phyloP scores from a whole-genome alignment of 2,329 filamentous ascomycete species.

The Colletotrichum costaricense region DNA sequence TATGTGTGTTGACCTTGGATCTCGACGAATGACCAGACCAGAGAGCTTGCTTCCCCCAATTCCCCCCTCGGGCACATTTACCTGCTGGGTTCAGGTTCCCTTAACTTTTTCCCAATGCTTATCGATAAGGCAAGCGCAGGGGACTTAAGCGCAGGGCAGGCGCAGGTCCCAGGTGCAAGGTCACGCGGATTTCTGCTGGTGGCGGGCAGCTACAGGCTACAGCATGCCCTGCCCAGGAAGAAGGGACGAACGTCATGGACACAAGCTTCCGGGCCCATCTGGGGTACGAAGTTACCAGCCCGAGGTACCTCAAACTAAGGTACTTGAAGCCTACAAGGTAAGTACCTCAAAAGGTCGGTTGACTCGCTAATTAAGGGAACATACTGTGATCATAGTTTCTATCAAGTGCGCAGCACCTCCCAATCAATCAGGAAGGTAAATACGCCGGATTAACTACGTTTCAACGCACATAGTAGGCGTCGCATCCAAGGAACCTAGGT shows the following conservation, averaged over 20 bases:
- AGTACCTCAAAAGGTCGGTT: background rate
- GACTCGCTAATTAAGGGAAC: background rate
- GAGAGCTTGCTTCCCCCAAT: slow-evolving; percentile 26
- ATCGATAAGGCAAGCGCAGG: slow-evolving; percentile 28
- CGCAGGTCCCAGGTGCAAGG: slow-evolving; percentile 16
- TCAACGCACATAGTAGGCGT: background rate
- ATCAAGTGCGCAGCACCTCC: background rate
- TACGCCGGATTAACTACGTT: background rate
- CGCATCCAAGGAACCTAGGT: no score
- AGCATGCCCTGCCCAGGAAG: background rate
- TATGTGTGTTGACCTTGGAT: slow-evolving; percentile 18
- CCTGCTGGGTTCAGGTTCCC: slow-evolving; percentile 31
- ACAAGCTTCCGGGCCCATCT: slow-evolving; percentile 4
- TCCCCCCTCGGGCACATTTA: slow-evolving; percentile 24
- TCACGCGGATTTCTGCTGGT: slow-evolving; percentile 21
- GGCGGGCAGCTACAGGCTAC: slow-evolving; percentile 5
- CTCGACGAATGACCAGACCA: slow-evolving; percentile 15
- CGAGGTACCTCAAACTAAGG: no score
- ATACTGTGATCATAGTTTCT: background rate
- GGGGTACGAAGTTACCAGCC: no score
- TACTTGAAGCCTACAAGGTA: background rate
- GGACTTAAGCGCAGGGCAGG: background rate
- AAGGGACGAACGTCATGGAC: slow-evolving; percentile 29
- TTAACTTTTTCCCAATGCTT: slow-evolving; percentile 33
- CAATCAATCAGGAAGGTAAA: background rate